Evolutionary conservation across 106 monocot species (phyloP).

Genomic region (Dendrobium catenatum): DNA sequence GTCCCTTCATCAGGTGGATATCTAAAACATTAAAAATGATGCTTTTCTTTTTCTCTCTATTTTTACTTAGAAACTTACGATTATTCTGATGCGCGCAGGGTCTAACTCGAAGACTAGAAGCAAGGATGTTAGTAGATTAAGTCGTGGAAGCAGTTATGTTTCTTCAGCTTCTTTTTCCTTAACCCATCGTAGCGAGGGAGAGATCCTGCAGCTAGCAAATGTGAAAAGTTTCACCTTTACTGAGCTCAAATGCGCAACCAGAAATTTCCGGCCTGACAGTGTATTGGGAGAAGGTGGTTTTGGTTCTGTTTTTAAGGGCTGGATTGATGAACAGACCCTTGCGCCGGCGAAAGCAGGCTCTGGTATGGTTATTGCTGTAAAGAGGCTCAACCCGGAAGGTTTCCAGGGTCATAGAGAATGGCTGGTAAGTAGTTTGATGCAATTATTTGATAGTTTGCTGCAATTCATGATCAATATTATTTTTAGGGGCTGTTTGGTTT

Average conservation of each 20-base stretch:
- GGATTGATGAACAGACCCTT: constrained; percentile 63
- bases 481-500: background rate
- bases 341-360: constrained; percentile 54
- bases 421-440: constrained; percentile 39
- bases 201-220: constrained; percentile 55
- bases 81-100: constrained; percentile 13
- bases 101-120: constrained; percentile 25
- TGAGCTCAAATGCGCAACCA: constrained; percentile 54
- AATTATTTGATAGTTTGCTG: background rate
- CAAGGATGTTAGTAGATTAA: constrained; percentile 19
- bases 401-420: constrained; percentile 81
- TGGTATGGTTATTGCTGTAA: constrained; percentile 69
- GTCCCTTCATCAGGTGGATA: constrained; percentile 8
- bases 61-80: background rate
- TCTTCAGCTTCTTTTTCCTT: constrained; percentile 38
- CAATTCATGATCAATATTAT: background rate
- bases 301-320: constrained; percentile 74
- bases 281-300: constrained; percentile 81
- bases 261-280: constrained; percentile 75
- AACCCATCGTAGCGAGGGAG: constrained; percentile 47
- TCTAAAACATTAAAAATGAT: too few species aligned
- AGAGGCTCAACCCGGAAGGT: constrained; percentile 66
- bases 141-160: constrained; percentile 33
- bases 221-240: constrained; percentile 51
- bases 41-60: too few species aligned